Conservation (phyloP, 768 basidiomycete species). For the Mycena albidolilacea region DNA sequence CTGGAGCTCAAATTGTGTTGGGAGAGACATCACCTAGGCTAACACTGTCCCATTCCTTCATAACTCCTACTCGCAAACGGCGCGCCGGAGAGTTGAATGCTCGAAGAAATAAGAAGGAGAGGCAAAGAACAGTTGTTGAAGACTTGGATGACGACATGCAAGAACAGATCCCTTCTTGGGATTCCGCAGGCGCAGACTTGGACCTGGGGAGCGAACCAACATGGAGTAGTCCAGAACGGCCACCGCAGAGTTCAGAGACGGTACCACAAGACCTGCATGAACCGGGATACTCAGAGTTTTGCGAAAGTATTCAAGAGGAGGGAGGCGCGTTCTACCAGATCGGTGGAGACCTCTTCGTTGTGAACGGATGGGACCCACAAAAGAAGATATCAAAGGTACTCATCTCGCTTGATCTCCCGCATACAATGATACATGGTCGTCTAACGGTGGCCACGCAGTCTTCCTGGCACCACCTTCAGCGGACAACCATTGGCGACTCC, state of each 20-base stretch:
- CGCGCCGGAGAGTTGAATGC: too few species aligned
- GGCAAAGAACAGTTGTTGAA: too few species aligned
- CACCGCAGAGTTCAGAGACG: neutral
- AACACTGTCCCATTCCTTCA: too few species aligned
- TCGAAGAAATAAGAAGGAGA: too few species aligned
- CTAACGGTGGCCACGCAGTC: too few species aligned
- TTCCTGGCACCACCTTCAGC: conserved; percentile 34
- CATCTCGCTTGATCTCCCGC: neutral
- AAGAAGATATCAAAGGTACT: conserved; percentile 19
- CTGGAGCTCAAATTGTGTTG: too few species aligned
- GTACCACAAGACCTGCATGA: neutral
- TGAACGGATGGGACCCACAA: conserved; percentile 38
- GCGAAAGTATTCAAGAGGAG: neutral
- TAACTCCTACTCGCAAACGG: too few species aligned
- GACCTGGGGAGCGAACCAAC: neutral
- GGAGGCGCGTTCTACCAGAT: conserved; percentile 33
- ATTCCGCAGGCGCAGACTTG: neutral
- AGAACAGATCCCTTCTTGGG: neutral
- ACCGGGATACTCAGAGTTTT: conserved; percentile 14
- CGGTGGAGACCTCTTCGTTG: conserved; percentile 24
- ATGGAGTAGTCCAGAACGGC: neutral
- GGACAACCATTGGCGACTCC: neutral
- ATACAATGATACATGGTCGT: neutral
- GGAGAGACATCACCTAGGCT: too few species aligned
- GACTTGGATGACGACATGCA: neutral